Percentiles rank a stretch among this genome's conserved stretches.
Evolutionary conservation across 306 rosid genomes (phyloP).

Genomic region (Inga laurina): DNA sequence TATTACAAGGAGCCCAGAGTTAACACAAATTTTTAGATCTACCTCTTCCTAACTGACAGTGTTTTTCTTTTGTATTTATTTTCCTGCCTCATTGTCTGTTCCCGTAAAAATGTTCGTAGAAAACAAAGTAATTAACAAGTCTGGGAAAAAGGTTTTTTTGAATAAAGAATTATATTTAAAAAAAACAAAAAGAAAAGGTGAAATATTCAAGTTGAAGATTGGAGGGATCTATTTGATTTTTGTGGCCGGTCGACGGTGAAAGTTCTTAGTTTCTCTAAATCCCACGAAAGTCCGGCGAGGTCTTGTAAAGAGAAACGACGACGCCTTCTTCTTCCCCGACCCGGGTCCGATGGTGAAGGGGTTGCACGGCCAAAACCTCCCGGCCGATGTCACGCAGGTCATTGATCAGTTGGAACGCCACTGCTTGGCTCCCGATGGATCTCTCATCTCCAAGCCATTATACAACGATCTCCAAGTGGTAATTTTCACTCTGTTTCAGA

Average conservation of each 20-base stretch:
- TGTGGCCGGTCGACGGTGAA: neutral
- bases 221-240: conserved; percentile 8
- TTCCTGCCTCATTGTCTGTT: neutral
- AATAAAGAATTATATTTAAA: neutral
- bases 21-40: conserved; percentile 17
- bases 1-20: neutral
- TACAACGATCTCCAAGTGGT: conserved; percentile 82
- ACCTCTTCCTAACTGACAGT: neutral
- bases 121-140: neutral
- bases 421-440: conserved; percentile 90
- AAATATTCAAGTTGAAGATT: neutral
- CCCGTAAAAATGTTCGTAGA: neutral
- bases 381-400: conserved; percentile 70
- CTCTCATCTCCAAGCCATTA: conserved; percentile 80
- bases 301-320: conserved; percentile 31
- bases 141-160: neutral
- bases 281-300: neutral
- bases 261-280: neutral
- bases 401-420: conserved; percentile 92
- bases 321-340: neutral
- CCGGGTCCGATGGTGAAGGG: conserved; percentile 68
- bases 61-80: too few species aligned
- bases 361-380: conserved; percentile 67
- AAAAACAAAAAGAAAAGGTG: neutral
- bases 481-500: conserved; percentile 29